Evolutionary conservation across 306 rosid species (phyloP), one percentile per base, ranked within the genome.

Genomic region (Cucurbita maxima): DNA sequence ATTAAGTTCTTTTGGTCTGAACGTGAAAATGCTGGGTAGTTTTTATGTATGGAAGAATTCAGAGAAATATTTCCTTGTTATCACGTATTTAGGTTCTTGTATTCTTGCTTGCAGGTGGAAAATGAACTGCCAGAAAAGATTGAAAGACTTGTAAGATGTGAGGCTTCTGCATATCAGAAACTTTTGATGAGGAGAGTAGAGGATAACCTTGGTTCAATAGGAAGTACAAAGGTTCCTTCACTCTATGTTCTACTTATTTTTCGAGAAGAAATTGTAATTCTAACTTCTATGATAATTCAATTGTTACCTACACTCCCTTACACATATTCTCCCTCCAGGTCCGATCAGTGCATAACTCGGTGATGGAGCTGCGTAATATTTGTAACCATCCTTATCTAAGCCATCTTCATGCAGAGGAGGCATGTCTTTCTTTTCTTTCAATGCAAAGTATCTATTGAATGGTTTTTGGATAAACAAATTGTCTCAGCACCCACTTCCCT

Each of bases 361-460:
- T 95, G 60, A 95, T 95, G 99, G 99, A 95, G 89, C 96, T 88
- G 75, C 97, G 97, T 71, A 95, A 95, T 87, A 95, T 95, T 75
- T 95, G 99, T 86, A 95, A 95, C 79, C 99, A 95, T 86, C 99
- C 99, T 22, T 91, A 95, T 81, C 90, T 95, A 67, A 95, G 99
- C 83, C 99, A 95, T 85, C 96, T 95, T 81, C 93, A 95, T 79
- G 89, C 87, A 18, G 99, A 91, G 66, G 97, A 95, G 99, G 99
- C 79, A 91, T 78, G 76, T 81, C 16, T 75, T 36, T 78, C 67
- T n/a, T 41, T 74, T 73, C 18, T 63, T 73, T 72, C 16, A 41
- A 47, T 52, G 71, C 38, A 55, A 72, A 47, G 48, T 69, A 72
- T 41, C 18, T 74, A 19, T 58, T 48, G 40, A 37, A 20, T 68